A percentile compares a stretch with the other conserved stretches of the same genome.
Conservation (phyloP, 78 protist genomes). For the Acrasis kona region DNA sequence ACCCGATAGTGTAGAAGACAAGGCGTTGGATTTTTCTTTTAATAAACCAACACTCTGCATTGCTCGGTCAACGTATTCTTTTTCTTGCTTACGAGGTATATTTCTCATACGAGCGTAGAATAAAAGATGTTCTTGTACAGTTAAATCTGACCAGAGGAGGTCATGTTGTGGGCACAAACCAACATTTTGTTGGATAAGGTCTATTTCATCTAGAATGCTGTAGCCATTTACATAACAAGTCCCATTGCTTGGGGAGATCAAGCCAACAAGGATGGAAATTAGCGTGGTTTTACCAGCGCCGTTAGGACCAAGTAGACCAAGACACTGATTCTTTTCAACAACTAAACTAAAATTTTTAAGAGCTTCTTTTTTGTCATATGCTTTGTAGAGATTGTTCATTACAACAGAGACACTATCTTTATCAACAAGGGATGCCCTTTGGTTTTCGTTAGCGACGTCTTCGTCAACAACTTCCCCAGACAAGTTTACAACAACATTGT, state of each 20-base stretch:
- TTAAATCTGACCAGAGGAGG: conserved; percentile 35
- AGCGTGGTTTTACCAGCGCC: conserved; percentile 81
- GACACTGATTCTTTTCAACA: conserved; percentile 37
- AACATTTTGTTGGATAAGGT: conserved; percentile 26
- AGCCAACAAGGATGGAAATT: conserved; percentile 57
- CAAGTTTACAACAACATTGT: no score
- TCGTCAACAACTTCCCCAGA: no score
- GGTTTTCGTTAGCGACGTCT: no score
- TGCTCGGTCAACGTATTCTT: conserved; percentile 6
- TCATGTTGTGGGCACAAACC: conserved; percentile 68
- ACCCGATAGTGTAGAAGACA: conserved; percentile 40
- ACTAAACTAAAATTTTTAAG: conserved; percentile 21
- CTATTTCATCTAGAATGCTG: background rate
- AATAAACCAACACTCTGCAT: background rate
- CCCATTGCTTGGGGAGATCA: conserved; percentile 40
- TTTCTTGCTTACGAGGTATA: background rate
- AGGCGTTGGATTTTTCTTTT: conserved; percentile 11
- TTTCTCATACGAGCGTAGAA: conserved; percentile 59
- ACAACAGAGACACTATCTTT: background rate
- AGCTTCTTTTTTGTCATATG: background rate
- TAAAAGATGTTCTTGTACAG: conserved; percentile 60
- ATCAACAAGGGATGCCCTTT: no score
- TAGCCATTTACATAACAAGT: conserved; percentile 27
- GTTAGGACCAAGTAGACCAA: conserved; percentile 62
- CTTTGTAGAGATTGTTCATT: conserved; percentile 2